phyloP scores from a whole-genome alignment of 352 stramenopile species.

The Pythium inflatum region DNA sequence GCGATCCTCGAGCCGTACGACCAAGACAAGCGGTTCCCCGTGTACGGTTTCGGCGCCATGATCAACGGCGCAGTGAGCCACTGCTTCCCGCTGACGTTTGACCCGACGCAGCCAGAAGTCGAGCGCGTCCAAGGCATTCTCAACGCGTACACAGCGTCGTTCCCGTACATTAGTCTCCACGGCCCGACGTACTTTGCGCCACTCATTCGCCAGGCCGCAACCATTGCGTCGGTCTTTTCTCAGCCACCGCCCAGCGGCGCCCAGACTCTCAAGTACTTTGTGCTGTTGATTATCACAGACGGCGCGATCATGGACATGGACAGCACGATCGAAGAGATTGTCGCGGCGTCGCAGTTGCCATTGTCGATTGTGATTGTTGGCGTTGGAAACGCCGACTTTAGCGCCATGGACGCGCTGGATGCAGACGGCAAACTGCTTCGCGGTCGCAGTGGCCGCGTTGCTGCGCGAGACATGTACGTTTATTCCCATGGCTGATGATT shows the following conservation, averaged over 20 bases:
- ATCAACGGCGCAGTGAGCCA: conserved; percentile 67
- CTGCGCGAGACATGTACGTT: conserved; percentile 71
- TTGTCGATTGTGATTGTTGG: conserved; percentile 85
- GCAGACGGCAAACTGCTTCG: conserved; percentile 64
- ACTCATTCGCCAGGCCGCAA: conserved; percentile 63
- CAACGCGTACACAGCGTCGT: conserved; percentile 61
- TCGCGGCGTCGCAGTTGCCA: conserved; percentile 64
- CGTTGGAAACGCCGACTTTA: conserved; percentile 78
- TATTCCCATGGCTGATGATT: background rate
- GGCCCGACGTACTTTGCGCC: conserved; percentile 84
- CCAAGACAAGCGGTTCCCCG: conserved; percentile 71
- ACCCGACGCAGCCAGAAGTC: conserved; percentile 62
- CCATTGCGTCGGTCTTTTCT: conserved; percentile 63
- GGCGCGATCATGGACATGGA: conserved; percentile 83
- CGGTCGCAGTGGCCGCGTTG: conserved; percentile 39
- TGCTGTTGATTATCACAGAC: conserved; percentile 75
- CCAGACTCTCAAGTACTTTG: conserved; percentile 75
- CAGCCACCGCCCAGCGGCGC: conserved; percentile 28
- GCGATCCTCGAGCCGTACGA: conserved; percentile 80
- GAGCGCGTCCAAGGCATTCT: conserved; percentile 58
- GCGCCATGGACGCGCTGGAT: conserved; percentile 65
- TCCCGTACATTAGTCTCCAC: conserved; percentile 69
- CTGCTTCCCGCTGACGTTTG: conserved; percentile 76
- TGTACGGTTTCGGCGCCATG: conserved; percentile 81
- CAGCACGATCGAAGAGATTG: conserved; percentile 69